A percentile compares a stretch with the other conserved stretches of the same genome.
Evolutionary conservation across 192 early-diverging fungal species (phyloP).

Genomic region (Coemansia sp.): DNA sequence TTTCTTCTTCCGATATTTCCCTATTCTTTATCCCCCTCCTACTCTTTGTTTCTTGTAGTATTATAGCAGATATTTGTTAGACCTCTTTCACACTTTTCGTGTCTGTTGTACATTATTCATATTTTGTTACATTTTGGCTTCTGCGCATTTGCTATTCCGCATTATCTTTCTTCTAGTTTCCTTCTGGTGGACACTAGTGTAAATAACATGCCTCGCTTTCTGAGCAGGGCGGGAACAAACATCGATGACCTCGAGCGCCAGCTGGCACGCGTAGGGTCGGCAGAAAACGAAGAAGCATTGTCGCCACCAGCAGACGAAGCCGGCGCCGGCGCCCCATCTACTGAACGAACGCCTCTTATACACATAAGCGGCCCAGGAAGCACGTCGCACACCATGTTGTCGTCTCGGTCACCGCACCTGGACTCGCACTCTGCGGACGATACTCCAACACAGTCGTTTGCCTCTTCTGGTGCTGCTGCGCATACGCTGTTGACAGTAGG

Average conservation of each 20-base stretch:
- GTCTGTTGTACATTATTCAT: not conserved
- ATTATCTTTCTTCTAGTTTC: too few relatives aligned
- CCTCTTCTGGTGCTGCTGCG: not conserved
- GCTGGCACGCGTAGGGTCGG: slow-evolving; percentile 50
- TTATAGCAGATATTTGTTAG: not conserved
- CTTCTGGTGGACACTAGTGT: not conserved
- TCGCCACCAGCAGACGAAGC: slow-evolving; percentile 28
- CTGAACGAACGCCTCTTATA: slow-evolving; percentile 23
- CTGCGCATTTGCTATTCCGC: too few relatives aligned
- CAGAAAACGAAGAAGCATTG: slow-evolving; percentile 23
- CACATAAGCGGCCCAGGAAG: not conserved
- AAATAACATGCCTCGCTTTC: slow-evolving; percentile 43
- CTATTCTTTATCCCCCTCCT: too few relatives aligned
- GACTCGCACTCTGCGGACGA: not conserved
- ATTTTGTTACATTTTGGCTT: not conserved
- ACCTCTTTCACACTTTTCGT: not conserved
- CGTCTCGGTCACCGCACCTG: not conserved
- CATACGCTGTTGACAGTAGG: not conserved
- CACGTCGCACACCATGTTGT: not conserved
- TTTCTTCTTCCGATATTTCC: too few relatives aligned
- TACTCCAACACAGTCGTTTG: not conserved
- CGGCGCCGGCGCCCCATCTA: not conserved
- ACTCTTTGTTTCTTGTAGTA: slow-evolving; percentile 6
- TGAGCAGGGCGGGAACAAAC: slow-evolving; percentile 53
- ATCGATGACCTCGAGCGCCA: slow-evolving; percentile 55